Evolutionary conservation across 305 asterid species (phyloP), one percentile per base, ranked within the genome.

Genomic region (Galium porrigens): DNA sequence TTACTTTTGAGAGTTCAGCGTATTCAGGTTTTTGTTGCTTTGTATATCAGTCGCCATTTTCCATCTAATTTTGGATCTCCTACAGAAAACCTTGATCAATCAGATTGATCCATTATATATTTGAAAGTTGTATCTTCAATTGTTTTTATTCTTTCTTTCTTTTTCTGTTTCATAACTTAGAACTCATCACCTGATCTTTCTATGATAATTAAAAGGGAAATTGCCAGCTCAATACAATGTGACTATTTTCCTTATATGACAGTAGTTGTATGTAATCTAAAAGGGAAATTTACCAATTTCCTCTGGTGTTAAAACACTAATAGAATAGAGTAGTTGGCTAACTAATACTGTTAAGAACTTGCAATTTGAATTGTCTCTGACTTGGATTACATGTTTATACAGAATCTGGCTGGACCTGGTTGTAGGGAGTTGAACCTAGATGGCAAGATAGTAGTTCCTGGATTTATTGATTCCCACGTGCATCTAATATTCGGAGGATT

Each of bases 381-480:
- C 52, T 17, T 36, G 56, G 37, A 17, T 52, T 44, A 61, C 17
- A 72, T 69, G 60, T 72, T 63, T 66, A 51, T 79, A 81, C 90
- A 92, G 98, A 83, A 77, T 52, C 75, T 85, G 78, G 71, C 75
- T 32, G 85, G 89, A 68, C 52, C 70, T 30, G 68, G 63, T 70
- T 85, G 95, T 54, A 67, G 68, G 56, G 75, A 68, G 58, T 63
- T 89, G 73, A 80, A 92, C 80, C 72, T 89, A 36, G 76, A 80
- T 7, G 83, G 89, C 65, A 89, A 85, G 74, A 61, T 84, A 68
- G 88, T 84, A 68, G 86, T 92, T 78, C 95, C 98, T 70, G 98
- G 98, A 76, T 83, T 92, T 81, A 87, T 92, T 36, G 98, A 92
- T 80, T 92, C 98, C 41, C 98, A 92, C 66, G 87, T 92, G 68